phyloP scores from a whole-genome alignment of 2,329 filamentous ascomycete species.

The Botryotinia convoluta region DNA sequence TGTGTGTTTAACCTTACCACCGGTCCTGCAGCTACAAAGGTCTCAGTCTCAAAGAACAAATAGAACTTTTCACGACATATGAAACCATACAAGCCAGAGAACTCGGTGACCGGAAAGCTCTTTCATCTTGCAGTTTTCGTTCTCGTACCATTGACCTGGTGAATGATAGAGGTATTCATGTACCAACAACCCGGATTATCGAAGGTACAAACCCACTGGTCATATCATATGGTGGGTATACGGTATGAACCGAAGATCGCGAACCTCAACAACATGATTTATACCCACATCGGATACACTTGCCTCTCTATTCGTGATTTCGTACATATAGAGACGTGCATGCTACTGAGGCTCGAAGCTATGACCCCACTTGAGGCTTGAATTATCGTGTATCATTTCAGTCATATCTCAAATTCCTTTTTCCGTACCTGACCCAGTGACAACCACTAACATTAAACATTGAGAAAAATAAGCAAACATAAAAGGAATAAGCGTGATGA shows the following conservation, averaged over 20 bases:
- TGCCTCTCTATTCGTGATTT: neutral
- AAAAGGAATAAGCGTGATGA: neutral
- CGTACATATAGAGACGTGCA: neutral
- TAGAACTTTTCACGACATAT: slow-evolving; percentile 16
- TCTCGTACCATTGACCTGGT: slow-evolving; percentile 17
- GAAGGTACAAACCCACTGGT: slow-evolving; percentile 9
- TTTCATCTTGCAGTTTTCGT: slow-evolving; percentile 18
- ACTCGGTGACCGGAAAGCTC: neutral
- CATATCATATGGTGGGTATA: neutral
- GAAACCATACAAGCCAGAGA: slow-evolving; percentile 7
- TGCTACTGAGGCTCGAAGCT: neutral
- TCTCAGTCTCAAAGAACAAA: slow-evolving; percentile 3
- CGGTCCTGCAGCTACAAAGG: neutral
- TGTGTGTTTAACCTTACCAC: too few relatives aligned
- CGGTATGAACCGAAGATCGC: slow-evolving; percentile 2
- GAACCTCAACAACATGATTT: neutral
- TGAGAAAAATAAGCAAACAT: neutral
- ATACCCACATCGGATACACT: neutral
- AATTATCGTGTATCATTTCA: slow-evolving; percentile 14
- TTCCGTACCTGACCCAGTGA: slow-evolving; percentile 5
- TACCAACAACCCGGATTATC: slow-evolving; percentile 18
- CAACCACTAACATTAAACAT: neutral
- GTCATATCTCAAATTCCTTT: slow-evolving; percentile 14
- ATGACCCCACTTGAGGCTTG: slow-evolving; percentile 9
- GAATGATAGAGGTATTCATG: slow-evolving; percentile 18